A percentile compares a stretch with the other conserved stretches of the same genome.
Evolutionary conservation across 306 rosid species (phyloP).

Genomic region (Senna tora): DNA sequence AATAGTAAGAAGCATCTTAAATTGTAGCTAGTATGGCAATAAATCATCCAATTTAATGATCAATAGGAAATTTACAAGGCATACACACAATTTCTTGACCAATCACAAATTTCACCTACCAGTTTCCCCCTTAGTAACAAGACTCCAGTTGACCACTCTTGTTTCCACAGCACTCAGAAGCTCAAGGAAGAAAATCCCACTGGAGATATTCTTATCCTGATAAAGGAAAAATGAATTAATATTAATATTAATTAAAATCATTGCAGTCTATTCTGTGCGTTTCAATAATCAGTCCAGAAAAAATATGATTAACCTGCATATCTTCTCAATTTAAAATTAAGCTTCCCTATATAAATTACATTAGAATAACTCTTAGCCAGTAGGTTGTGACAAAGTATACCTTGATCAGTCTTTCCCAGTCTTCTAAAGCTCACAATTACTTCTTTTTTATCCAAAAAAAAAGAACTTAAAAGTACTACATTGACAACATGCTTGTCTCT

Average conservation of each 20-base stretch:
- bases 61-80: constrained; percentile 22
- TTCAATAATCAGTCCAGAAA: neutral
- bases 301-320: neutral
- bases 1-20: constrained; percentile 22
- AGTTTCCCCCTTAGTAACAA: constrained; percentile 93
- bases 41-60: constrained; percentile 26
- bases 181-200: constrained; percentile 92
- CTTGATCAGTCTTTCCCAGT: neutral
- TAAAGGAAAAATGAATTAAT: constrained; percentile 26
- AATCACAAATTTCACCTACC: constrained; percentile 53
- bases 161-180: constrained; percentile 96
- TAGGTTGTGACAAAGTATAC: neutral
- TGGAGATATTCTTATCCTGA: constrained; percentile 91
- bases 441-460: neutral
- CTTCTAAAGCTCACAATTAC: neutral
- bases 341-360: neutral
- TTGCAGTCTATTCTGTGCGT: constrained; percentile 13
- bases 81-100: constrained; percentile 18
- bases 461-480: too few relatives aligned
- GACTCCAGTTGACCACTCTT: constrained; percentile 98
- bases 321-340: neutral
- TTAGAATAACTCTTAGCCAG: neutral
- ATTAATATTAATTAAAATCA: constrained; percentile 11
- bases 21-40: constrained; percentile 13
- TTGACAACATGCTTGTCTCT: neutral